Evolutionary conservation across 306 rosid species (phyloP), one percentile per base, ranked within the genome.

Genomic region (Senna tora): DNA sequence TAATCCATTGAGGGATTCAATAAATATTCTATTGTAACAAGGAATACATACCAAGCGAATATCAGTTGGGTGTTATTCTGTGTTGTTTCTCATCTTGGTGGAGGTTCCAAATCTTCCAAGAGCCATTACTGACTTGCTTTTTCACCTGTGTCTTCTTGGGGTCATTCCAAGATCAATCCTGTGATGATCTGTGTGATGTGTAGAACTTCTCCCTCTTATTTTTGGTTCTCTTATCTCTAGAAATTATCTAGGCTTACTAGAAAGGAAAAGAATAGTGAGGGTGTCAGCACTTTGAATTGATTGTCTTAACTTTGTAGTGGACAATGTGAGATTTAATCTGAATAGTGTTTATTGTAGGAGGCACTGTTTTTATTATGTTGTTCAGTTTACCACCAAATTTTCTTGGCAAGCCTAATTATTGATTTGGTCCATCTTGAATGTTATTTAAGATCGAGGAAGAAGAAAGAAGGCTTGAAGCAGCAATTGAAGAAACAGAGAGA

Each of bases 391-490:
- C 55, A 65, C 70, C 19, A 64, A 77, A 45, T 52, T 80, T 51
- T 77, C 51, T 73, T 55, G 12, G 55, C 17, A 76, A 39, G 79
- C 51, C 65, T 69, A 67, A 41, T 60, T 72, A 67, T 59, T 75
- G 20, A 67, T 81, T 73, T 77, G 46, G 52, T 86, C 34, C 46
- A 67, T 62, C 34, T 10, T 78, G 71, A 39, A 55, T 83, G 65
- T 51, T 71, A 49, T 81, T 76, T 58, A 69, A 91, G 99, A 85
- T 91, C 67, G 97, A 91, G 87, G 97, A 91, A 85, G 99, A 91
- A 82, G 93, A 83, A 81, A 87, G 88, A 78, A 89, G 86, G 81
- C 97, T 94, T 76, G 91, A 89, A 83, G 97, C 90, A 1, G 90
- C 95, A 75, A 91, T 89, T 78, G 85, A 90, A 77, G 99, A 87